Evolutionary conservation across 345 rosid species (phyloP).

Genomic region (Melaleuca alternifolia): DNA sequence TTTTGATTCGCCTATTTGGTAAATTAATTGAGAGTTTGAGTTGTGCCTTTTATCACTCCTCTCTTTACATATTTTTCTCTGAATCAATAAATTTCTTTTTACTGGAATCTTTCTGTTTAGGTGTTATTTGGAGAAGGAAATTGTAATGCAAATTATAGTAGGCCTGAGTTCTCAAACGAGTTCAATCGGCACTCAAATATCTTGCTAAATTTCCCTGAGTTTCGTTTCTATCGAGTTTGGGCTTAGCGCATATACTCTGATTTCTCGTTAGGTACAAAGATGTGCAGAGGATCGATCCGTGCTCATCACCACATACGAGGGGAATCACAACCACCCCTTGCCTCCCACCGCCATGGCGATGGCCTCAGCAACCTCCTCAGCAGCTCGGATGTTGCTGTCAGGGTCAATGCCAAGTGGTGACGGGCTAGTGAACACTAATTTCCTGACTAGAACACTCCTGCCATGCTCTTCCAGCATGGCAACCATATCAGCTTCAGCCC

Average conservation of each 20-base stretch:
- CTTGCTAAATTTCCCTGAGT: background rate
- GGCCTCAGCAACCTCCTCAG: slow-evolving; percentile 91
- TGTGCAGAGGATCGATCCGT: slow-evolving; percentile 84
- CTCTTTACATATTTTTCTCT: background rate
- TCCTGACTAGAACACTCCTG: slow-evolving; percentile 61
- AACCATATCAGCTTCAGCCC: slow-evolving; percentile 91
- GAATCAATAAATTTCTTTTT: background rate
- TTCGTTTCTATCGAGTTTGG: background rate
- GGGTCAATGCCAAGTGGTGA: slow-evolving; percentile 82
- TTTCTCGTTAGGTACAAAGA: slow-evolving; percentile 57
- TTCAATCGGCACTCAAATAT: background rate
- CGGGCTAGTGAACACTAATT: slow-evolving; percentile 55
- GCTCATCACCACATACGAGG: slow-evolving; percentile 86
- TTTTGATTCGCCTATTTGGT: background rate
- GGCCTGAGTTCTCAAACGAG: background rate
- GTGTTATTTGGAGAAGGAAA: background rate
- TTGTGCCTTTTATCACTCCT: background rate
- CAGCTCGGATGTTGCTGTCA: slow-evolving; percentile 71
- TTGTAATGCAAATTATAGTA: background rate
- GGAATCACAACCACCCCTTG: slow-evolving; percentile 89
- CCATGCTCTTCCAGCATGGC: slow-evolving; percentile 97
- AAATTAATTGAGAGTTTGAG: background rate
- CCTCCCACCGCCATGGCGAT: slow-evolving; percentile 89
- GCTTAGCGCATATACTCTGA: background rate
- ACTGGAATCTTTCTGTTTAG: background rate